These are phyloP conservation scores for Aspergillus quadrilineatus DNA, from an alignment of 2,329 filamentous ascomycete species.

Conservation along the genomic window DNA sequence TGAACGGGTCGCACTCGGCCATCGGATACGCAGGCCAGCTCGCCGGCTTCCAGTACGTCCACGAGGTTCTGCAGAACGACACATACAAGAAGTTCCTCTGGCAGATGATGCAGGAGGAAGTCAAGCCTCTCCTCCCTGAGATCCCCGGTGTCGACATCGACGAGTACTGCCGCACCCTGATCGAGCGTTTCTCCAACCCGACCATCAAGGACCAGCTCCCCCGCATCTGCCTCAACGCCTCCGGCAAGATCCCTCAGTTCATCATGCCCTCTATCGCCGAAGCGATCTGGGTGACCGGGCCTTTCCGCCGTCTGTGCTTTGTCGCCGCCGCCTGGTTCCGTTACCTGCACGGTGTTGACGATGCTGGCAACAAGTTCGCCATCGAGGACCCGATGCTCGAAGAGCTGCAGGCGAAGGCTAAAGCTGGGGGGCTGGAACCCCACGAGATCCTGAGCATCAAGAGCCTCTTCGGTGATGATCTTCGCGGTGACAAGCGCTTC, in stretches of 20 bases:
- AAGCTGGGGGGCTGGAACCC: slow-evolving; percentile 46
- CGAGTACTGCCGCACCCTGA: slow-evolving; percentile 53
- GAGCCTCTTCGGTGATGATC: slow-evolving; percentile 53
- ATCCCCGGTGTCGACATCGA: slow-evolving; percentile 54
- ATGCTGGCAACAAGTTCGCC: slow-evolving; percentile 43
- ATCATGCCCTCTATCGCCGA: slow-evolving; percentile 43
- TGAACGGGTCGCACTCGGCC: slow-evolving; percentile 55
- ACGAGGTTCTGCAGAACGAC: slow-evolving; percentile 54
- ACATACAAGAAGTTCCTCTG: slow-evolving; percentile 50
- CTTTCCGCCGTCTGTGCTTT: slow-evolving; percentile 51
- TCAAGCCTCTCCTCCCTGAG: slow-evolving; percentile 53
- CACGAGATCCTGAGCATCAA: slow-evolving; percentile 47
- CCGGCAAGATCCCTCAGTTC: slow-evolving; percentile 54
- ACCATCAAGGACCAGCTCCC: slow-evolving; percentile 57
- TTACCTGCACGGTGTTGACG: slow-evolving; percentile 53
- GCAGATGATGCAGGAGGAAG: slow-evolving; percentile 58
- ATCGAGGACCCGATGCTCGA: slow-evolving; percentile 53
- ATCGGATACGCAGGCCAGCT: slow-evolving; percentile 54
- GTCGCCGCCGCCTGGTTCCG: slow-evolving; percentile 53
- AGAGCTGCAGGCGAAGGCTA: slow-evolving; percentile 49
- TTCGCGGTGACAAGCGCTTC: slow-evolving; percentile 51
- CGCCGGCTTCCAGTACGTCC: slow-evolving; percentile 55
- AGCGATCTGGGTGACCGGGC: slow-evolving; percentile 47
- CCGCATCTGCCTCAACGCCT: slow-evolving; percentile 53
- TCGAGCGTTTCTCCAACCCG: slow-evolving; percentile 57